Conservation (phyloP, 129 eudicot genomes). For the Escallonia rubra region DNA sequence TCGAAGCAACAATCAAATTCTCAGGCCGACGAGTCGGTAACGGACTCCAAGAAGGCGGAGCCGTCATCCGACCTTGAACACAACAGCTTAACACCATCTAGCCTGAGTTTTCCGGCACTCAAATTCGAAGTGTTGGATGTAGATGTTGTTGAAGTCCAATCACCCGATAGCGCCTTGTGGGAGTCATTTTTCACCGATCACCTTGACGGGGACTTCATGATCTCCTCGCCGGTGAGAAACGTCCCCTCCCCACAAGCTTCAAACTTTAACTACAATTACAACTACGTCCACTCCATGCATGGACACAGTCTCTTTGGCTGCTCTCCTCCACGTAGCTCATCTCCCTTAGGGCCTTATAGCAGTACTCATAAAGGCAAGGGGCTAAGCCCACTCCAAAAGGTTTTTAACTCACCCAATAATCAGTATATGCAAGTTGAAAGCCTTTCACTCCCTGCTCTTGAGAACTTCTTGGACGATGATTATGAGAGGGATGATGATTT, state of each 20-base stretch:
- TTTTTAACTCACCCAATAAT: conserved; percentile 62
- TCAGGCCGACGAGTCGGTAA: conserved; percentile 7
- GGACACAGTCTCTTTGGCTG: conserved; percentile 24
- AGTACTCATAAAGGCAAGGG: conserved; percentile 41
- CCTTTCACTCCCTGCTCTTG: conserved; percentile 54
- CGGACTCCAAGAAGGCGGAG: conserved; percentile 7
- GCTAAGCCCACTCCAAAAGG: conserved; percentile 66
- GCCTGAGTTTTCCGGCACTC: conserved; percentile 38
- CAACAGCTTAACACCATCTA: conserved; percentile 21
- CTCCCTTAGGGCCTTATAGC: conserved; percentile 23
- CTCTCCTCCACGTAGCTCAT: conserved; percentile 33
- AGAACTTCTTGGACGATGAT: conserved; percentile 61
- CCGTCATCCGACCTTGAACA: conserved; percentile 29
- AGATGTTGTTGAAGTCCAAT: conserved; percentile 43
- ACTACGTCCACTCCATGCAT: conserved; percentile 11
- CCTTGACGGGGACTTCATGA: conserved; percentile 60
- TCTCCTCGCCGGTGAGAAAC: conserved; percentile 58
- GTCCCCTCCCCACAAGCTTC: conserved; percentile 25
- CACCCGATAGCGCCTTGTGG: conserved; percentile 63
- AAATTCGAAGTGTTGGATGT: conserved; percentile 37
- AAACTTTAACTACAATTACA: conserved; percentile 16
- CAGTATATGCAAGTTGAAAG: conserved; percentile 72
- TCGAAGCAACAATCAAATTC: conserved; percentile 29
- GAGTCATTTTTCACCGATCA: conserved; percentile 64
- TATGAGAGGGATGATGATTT: conserved; percentile 35